Conservation (phyloP, 176 grass and related monocot species). For the Sorghum bicolor region DNA sequence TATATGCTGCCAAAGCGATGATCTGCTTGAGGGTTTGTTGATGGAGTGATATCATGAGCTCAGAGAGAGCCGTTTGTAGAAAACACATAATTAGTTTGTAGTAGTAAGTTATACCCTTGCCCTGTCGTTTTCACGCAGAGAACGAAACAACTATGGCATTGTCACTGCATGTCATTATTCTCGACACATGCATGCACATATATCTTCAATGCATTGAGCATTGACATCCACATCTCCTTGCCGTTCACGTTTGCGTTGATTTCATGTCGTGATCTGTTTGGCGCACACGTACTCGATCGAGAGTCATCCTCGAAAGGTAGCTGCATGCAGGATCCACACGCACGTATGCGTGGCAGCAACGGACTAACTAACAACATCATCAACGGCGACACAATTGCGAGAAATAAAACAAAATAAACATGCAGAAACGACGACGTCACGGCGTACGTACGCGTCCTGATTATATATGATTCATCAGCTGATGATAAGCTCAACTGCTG, state of each 20-base stretch:
- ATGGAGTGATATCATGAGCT: constrained; percentile 53
- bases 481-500: neutral
- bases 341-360: neutral
- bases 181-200: neutral
- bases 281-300: too few species aligned
- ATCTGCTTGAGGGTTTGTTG: constrained; percentile 54
- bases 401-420: neutral
- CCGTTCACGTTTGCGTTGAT: constrained; percentile 13
- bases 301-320: neutral
- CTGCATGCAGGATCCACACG: neutral
- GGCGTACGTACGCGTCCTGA: neutral
- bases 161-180: neutral
- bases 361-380: neutral
- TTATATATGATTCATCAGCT: too few species aligned
- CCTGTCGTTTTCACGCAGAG: constrained; percentile 21
- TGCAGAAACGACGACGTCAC: neutral
- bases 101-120: neutral
- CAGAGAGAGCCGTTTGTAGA: neutral
- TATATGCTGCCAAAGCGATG: neutral
- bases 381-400: neutral
- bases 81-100: constrained; percentile 12
- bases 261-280: neutral
- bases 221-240: constrained; percentile 7
- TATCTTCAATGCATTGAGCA: neutral
- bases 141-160: constrained; percentile 1